These are phyloP conservation scores for Quercus ilex DNA, from an alignment of 306 rosid genomes.

Conservation along the genomic window DNA sequence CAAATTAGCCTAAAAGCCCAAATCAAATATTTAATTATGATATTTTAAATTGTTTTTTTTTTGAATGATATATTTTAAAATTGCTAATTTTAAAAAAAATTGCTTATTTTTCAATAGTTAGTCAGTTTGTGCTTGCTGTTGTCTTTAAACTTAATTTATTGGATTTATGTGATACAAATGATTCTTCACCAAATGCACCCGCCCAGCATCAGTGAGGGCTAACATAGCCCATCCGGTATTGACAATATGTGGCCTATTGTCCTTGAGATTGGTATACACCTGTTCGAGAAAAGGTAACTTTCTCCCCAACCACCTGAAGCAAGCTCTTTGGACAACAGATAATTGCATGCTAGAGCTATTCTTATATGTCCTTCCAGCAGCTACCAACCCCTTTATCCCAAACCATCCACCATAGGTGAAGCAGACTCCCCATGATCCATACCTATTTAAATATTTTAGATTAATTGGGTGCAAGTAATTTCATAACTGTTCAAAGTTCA, in stretches of 20 bases:
- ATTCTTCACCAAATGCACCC: constrained; percentile 34
- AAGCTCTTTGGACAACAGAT: constrained; percentile 70
- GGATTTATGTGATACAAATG: too few relatives aligned
- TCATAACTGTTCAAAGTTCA: constrained; percentile 36
- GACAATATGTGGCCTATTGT: constrained; percentile 59
- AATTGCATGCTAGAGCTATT: constrained; percentile 64
- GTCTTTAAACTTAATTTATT: too few relatives aligned
- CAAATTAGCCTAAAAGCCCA: too few relatives aligned
- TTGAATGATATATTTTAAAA: too few relatives aligned
- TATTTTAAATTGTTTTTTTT: too few relatives aligned
- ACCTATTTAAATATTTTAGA: constrained; percentile 15
- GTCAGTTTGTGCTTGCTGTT: too few relatives aligned
- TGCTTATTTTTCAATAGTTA: too few relatives aligned
- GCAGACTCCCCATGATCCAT: constrained; percentile 93
- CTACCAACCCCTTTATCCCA: constrained; percentile 74
- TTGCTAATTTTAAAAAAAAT: too few relatives aligned
- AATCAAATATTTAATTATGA: too few relatives aligned
- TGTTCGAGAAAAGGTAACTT: constrained; percentile 50
- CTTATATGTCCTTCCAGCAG: constrained; percentile 64
- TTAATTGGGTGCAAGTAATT: neutral
- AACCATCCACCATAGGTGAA: constrained; percentile 84
- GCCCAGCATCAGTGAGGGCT: constrained; percentile 70
- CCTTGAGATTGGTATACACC: constrained; percentile 73
- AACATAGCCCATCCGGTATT: constrained; percentile 82
- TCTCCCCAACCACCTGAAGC: constrained; percentile 90